Evolutionary conservation across 768 basidiomycete genomes (phyloP), one percentile per base, ranked within the genome.

Genomic region (Tulasnella sp.): DNA sequence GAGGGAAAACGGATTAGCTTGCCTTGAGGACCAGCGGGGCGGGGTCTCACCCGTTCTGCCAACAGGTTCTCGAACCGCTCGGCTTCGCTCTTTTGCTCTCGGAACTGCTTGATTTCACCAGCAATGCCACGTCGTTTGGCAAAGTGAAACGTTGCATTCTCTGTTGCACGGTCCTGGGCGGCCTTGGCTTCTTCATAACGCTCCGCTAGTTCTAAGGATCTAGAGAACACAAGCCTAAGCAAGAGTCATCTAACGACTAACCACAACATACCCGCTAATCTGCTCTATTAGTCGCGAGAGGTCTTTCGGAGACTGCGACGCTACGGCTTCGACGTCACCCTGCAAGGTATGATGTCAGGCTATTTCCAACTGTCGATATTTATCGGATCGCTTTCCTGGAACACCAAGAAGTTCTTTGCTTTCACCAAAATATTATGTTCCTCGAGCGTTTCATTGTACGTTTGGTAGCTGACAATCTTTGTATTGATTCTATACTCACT

Each of bases 321-420:
- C 96, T 32, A 99, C 89, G 2, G 91, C 89, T 70, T 99, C 96
- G 31, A 99, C 96, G 66, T 98, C 96, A 50, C 96, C 96, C 65
- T 62, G 35, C 12, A 2, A 21, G 32, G 7, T 35, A 35, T 58
- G 11, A 12, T 15, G 15, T 27, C 3, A 50, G 46, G 49, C 3
- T 35, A 19, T 12, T 29, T 12, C 29, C 46, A 31, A 6, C 2
- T n/a, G 14, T n/a, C n/a, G n/a, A n/a, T 3, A 21, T 32, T n/a
- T 4, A 17, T 15, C 14, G 14, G 11, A 59, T 42, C 12, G 6
- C 61, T 45, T 14, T 62, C 62, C 67, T 99, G 96, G 73, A 99
- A 98, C 9, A 98, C 96, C 51, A 98, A 83, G 65, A 98, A 99
- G 72, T 98, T 98, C 74, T 97, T 97, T 11, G 96, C 96, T 71